Evolutionary conservation across 208 protist genomes (phyloP).

Genomic region (Leishmania tropica): DNA sequence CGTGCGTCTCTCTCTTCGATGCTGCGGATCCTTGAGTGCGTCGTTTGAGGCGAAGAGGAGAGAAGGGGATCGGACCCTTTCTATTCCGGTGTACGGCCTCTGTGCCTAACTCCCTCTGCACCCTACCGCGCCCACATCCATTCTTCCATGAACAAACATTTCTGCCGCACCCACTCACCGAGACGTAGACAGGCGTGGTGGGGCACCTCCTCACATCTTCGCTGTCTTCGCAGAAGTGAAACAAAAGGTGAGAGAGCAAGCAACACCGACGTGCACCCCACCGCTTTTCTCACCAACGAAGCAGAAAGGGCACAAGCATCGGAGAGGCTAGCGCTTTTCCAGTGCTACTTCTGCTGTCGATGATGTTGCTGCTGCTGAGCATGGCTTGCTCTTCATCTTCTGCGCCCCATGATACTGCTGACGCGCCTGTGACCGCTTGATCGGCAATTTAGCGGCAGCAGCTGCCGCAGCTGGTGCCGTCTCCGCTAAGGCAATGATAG

Average conservation of each 20-base stretch:
- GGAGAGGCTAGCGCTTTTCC: neutral
- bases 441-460: neutral
- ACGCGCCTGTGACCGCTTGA: slow-evolving; percentile 7
- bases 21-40: neutral
- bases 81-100: neutral
- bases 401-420: slow-evolving; percentile 11
- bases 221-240: neutral
- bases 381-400: slow-evolving; percentile 5
- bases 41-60: neutral
- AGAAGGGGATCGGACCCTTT: slow-evolving; percentile 1
- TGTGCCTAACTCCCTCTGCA: neutral
- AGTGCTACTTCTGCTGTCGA: neutral
- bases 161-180: neutral
- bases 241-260: neutral
- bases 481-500: neutral
- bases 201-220: neutral
- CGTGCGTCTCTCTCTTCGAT: neutral
- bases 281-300: neutral
- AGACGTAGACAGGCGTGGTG: neutral
- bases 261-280: neutral
- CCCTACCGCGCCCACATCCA: neutral
- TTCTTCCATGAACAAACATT: neutral
- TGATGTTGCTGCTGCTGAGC: neutral
- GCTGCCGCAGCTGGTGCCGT: neutral
- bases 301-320: neutral